Evolutionary conservation across 1,284 basidiomycete genomes (phyloP).

Genomic region (Albatrellus sp.): DNA sequence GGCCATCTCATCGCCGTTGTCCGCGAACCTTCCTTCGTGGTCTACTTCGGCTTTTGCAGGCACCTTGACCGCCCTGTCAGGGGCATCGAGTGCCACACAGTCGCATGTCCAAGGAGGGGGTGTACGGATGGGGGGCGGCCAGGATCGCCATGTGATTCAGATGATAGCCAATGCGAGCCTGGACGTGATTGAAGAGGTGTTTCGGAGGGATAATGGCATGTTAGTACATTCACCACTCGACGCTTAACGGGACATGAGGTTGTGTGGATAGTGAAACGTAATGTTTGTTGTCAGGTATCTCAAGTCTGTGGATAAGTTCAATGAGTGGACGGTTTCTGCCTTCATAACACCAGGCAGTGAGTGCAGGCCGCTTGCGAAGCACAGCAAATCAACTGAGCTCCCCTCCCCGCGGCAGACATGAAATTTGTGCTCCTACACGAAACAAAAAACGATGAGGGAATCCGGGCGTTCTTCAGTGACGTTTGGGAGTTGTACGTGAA

Average conservation of each 20-base stretch:
- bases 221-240: constrained; percentile 27
- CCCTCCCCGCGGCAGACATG: constrained; percentile 46
- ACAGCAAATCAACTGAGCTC: constrained; percentile 4
- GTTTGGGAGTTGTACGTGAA: constrained; percentile 94
- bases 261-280: too few species aligned
- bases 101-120: constrained; percentile 43
- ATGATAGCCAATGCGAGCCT: constrained; percentile 93
- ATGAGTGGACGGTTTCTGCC: constrained; percentile 93
- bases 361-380: constrained; percentile 19
- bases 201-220: constrained; percentile 79
- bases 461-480: constrained; percentile 80
- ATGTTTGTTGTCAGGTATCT: constrained; percentile 58
- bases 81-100: constrained; percentile 63
- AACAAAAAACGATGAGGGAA: constrained; percentile 91
- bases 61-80: constrained; percentile 73
- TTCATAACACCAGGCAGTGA: constrained; percentile 89
- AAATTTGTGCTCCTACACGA: constrained; percentile 91
- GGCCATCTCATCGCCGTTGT: constrained; percentile 48
- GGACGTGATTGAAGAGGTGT: constrained; percentile 85
- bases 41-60: constrained; percentile 79
- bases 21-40: constrained; percentile 74
- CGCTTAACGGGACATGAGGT: too few species aligned
- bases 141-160: constrained; percentile 88
- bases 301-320: constrained; percentile 88
- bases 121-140: constrained; percentile 54